phyloP scores from a whole-genome alignment of 306 rosid species.

The Fagus sylvatica region DNA sequence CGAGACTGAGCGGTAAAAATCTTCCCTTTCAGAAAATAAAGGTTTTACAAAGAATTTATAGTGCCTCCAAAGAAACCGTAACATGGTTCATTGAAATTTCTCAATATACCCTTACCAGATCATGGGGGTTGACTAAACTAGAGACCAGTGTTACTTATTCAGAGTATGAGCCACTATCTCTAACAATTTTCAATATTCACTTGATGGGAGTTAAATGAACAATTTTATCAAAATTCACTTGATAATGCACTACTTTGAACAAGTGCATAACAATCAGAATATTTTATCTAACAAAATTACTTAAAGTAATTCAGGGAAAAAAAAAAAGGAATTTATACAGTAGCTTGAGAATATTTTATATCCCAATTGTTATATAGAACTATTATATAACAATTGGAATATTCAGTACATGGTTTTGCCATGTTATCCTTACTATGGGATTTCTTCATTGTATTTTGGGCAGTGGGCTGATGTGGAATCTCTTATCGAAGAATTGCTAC shows the following conservation, averaged over 20 bases:
- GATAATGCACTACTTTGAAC: slow-evolving; percentile 1
- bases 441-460: slow-evolving; percentile 21
- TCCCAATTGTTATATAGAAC: not conserved
- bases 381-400: not conserved
- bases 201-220: not conserved
- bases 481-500: slow-evolving; percentile 74
- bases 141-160: too few species aligned
- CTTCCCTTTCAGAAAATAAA: too few species aligned
- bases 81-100: too few species aligned
- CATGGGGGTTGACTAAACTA: too few species aligned
- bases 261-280: not conserved
- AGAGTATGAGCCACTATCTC: too few species aligned
- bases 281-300: not conserved
- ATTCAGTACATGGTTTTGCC: not conserved
- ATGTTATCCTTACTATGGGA: not conserved
- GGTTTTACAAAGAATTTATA: slow-evolving; percentile 12
- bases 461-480: slow-evolving; percentile 92
- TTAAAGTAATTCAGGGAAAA: not conserved
- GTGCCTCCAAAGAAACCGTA: too few species aligned
- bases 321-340: too few species aligned
- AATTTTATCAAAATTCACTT: not conserved
- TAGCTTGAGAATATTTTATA: not conserved
- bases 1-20: too few species aligned
- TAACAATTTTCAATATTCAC: too few species aligned
- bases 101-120: too few species aligned